Conservation (phyloP, 257 asterid genomes). For the Pogostemon cablin region DNA sequence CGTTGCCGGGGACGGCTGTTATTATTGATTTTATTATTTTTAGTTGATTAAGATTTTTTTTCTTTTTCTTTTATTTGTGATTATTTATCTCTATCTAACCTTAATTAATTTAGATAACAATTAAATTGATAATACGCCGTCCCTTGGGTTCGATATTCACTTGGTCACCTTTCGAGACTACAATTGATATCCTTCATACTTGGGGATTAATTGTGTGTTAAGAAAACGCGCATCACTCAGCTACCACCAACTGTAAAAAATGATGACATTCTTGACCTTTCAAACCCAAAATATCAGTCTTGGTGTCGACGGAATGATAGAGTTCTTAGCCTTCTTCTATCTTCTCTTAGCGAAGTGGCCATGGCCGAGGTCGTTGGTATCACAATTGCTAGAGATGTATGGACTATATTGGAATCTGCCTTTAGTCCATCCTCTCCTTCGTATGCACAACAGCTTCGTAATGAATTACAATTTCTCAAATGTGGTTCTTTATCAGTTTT, state of each 20-base stretch:
- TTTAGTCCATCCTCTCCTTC: neutral
- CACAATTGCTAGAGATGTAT: neutral
- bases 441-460: neutral
- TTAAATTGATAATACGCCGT: too few relatives aligned
- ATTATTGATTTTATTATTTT: too few relatives aligned
- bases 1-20: too few relatives aligned
- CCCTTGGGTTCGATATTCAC: too few relatives aligned
- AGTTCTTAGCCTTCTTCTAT: neutral
- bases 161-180: too few relatives aligned
- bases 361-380: neutral
- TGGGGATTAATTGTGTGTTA: too few relatives aligned
- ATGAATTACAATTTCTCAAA: neutral
- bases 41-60: too few relatives aligned
- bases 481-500: neutral
- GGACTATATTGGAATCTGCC: neutral
- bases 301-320: neutral
- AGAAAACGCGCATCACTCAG: too few relatives aligned
- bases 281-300: neutral
- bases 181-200: too few relatives aligned
- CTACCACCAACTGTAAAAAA: neutral
- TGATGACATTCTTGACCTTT: neutral
- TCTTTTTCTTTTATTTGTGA: too few relatives aligned
- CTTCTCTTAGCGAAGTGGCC: neutral
- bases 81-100: too few relatives aligned
- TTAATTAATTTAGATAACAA: too few relatives aligned